Evolutionary conservation across 1,284 basidiomycete genomes (phyloP).

Genomic region (Caloboletus firmus): DNA sequence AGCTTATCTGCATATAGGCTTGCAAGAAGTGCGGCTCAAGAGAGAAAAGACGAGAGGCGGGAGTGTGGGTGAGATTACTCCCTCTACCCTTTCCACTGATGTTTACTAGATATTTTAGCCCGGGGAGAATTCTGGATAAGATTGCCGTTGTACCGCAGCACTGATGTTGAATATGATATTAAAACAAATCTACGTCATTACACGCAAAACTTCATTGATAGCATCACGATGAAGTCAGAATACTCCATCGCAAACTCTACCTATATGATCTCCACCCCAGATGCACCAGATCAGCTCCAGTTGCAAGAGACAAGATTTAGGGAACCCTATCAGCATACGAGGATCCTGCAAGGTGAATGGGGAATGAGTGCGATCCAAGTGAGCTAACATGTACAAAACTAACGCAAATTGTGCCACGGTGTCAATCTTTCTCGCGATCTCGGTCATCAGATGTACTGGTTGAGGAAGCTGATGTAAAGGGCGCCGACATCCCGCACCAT

Average conservation of each 20-base stretch:
- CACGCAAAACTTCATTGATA: neutral
- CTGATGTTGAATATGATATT: neutral
- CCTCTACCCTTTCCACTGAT: neutral
- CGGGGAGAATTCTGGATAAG: neutral
- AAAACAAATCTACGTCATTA: neutral
- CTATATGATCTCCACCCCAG: too few relatives aligned
- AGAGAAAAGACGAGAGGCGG: too few relatives aligned
- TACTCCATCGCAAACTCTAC: neutral
- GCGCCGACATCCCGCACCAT: neutral
- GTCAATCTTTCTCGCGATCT: too few relatives aligned
- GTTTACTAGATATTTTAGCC: neutral
- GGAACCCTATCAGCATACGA: too few relatives aligned
- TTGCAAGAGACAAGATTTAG: too few relatives aligned
- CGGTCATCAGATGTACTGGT: too few relatives aligned
- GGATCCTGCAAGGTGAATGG: too few relatives aligned
- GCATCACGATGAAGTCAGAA: neutral
- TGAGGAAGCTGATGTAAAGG: slow-evolving; percentile 1
- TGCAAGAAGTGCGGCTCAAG: too few relatives aligned
- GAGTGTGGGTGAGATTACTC: neutral
- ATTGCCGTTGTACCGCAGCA: neutral
- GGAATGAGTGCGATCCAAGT: too few relatives aligned
- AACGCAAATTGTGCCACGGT: too few relatives aligned
- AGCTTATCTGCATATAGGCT: neutral
- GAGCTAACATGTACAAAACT: too few relatives aligned
- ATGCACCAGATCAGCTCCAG: too few relatives aligned